Conservation (phyloP, 1,284 basidiomycete genomes). For the Ustilago nuda region DNA sequence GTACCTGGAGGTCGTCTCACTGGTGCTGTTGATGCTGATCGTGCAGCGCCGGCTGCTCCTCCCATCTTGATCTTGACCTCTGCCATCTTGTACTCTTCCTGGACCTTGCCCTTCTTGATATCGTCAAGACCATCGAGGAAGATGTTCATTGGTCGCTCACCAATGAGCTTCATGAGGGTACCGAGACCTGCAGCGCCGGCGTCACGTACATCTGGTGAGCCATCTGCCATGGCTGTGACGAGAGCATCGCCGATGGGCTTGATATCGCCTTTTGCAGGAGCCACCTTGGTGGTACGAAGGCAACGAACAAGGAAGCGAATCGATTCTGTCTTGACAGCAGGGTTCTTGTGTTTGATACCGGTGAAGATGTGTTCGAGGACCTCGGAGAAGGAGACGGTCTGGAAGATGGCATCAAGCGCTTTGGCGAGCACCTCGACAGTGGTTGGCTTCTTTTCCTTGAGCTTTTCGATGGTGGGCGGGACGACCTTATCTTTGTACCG, state of each 20-base stretch:
- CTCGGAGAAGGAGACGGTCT: slow-evolving; percentile 80
- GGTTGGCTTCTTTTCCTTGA: slow-evolving; percentile 93
- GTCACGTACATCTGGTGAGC: slow-evolving; percentile 88
- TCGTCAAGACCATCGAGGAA: slow-evolving; percentile 89
- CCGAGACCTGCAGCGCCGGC: slow-evolving; percentile 90
- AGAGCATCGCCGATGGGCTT: slow-evolving; percentile 86
- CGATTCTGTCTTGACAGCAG: slow-evolving; percentile 94
- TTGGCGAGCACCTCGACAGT: slow-evolving; percentile 89
- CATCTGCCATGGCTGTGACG: slow-evolving; percentile 83
- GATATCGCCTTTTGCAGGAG: slow-evolving; percentile 80
- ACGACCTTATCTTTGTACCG: slow-evolving; percentile 81
- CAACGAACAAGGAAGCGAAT: slow-evolving; percentile 88
- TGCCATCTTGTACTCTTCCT: slow-evolving; percentile 80
- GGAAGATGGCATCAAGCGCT: slow-evolving; percentile 89
- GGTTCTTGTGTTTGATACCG: slow-evolving; percentile 89
- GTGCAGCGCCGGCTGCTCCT: slow-evolving; percentile 21
- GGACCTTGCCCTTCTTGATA: slow-evolving; percentile 90
- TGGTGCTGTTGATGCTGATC: slow-evolving; percentile 30
- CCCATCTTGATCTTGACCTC: slow-evolving; percentile 60
- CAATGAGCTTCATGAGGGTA: slow-evolving; percentile 95
- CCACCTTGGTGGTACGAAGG: slow-evolving; percentile 76
- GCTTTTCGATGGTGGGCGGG: slow-evolving; percentile 83
- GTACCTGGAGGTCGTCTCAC: slow-evolving; percentile 25
- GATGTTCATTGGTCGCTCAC: slow-evolving; percentile 89
- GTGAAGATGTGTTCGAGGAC: slow-evolving; percentile 85